phyloP scores from a whole-genome alignment of 352 stramenopile species.

The Phytophthora tubulina region DNA sequence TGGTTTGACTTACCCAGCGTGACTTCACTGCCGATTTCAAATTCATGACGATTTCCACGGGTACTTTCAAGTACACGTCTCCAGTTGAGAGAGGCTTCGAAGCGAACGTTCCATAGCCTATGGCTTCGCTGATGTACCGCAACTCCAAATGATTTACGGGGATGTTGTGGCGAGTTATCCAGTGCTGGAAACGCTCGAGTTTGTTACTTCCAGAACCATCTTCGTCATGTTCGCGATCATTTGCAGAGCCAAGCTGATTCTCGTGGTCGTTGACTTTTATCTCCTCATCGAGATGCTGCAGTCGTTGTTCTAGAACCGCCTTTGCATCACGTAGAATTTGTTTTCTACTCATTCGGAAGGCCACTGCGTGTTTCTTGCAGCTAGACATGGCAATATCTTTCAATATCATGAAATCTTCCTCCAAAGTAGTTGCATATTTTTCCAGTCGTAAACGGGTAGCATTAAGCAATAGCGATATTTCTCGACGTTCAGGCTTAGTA shows the following conservation, averaged over 20 bases:
- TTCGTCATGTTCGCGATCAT: neutral
- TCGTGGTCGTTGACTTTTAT: neutral
- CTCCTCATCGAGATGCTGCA: conserved; percentile 1
- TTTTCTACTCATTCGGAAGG: conserved; percentile 67
- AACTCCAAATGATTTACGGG: conserved; percentile 68
- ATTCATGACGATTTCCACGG: conserved; percentile 75
- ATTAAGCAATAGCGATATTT: conserved; percentile 16
- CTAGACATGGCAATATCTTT: neutral
- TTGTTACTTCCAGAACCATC: conserved; percentile 8
- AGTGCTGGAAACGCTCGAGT: conserved; percentile 53
- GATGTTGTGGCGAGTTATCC: conserved; percentile 50
- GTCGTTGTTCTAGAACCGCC: conserved; percentile 18
- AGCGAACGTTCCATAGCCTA: conserved; percentile 80
- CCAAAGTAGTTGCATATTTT: conserved; percentile 51
- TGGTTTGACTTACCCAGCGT: conserved; percentile 45
- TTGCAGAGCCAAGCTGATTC: neutral
- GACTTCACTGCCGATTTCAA: conserved; percentile 61
- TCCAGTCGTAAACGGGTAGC: conserved; percentile 34
- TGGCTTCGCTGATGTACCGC: conserved; percentile 50
- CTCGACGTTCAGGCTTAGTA: conserved; percentile 5
- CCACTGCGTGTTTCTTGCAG: conserved; percentile 37
- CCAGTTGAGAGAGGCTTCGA: conserved; percentile 55
- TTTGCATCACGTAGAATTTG: conserved; percentile 50
- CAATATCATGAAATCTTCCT: conserved; percentile 39
- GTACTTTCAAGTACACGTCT: conserved; percentile 89